Evolutionary conservation across 116 monocot species (phyloP).

Genomic region (Phalaenopsis hybrid): DNA sequence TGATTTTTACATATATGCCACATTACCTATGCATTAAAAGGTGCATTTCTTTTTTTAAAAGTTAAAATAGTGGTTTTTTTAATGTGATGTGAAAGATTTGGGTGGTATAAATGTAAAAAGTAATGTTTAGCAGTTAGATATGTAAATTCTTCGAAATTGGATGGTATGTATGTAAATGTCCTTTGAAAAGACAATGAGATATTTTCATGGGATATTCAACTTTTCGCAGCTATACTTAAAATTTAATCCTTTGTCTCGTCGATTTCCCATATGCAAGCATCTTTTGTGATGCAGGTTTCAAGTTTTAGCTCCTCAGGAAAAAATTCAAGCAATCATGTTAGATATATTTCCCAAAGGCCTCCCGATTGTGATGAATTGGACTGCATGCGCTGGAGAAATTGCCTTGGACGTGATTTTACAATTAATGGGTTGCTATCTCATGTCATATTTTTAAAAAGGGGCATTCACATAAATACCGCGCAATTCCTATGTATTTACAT

Average conservation of each 20-base stretch:
- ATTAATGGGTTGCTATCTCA: constrained; percentile 69
- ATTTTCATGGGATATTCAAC: not conserved
- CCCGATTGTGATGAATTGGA: constrained; percentile 55
- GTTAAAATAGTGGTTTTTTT: no score
- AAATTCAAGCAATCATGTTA: constrained; percentile 28
- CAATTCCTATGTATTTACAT: no score
- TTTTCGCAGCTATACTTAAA: not conserved
- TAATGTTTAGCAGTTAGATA: no score
- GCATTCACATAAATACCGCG: no score
- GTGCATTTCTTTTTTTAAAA: no score
- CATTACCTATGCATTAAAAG: no score
- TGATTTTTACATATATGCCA: no score
- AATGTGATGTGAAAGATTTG: no score
- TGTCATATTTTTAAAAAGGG: not conserved
- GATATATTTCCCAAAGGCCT: constrained; percentile 23
- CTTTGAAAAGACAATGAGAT: no score
- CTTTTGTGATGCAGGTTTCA: constrained; percentile 60
- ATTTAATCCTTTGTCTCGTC: not conserved
- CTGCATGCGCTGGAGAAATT: constrained; percentile 79
- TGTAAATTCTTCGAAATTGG: no score
- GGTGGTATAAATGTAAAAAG: no score
- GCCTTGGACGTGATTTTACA: constrained; percentile 79
- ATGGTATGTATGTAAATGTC: no score
- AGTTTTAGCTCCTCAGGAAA: constrained; percentile 75
- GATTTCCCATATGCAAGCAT: constrained; percentile 2